phyloP scores from a whole-genome alignment of 176 grass and related monocot species.

The Phyllostachys edulis region DNA sequence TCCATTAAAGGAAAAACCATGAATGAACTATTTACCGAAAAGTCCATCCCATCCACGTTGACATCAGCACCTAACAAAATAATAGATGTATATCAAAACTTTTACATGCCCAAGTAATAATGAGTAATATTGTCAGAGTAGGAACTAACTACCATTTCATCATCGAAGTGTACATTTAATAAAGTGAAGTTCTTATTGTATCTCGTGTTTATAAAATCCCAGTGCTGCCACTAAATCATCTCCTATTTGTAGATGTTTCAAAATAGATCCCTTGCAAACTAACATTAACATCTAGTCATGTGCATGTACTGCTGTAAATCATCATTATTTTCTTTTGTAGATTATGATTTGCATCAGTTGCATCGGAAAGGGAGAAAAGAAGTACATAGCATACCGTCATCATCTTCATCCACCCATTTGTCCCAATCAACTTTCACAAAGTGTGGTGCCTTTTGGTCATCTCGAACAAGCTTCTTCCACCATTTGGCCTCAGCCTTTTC shows the following conservation, averaged over 20 bases:
- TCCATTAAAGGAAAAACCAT: neutral
- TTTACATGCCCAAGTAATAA: neutral
- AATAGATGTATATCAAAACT: conserved; percentile 6
- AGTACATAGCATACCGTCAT: conserved; percentile 55
- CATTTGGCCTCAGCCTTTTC: conserved; percentile 78
- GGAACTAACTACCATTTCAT: neutral
- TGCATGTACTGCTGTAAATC: neutral
- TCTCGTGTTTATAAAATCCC: neutral
- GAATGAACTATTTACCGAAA: conserved; percentile 50
- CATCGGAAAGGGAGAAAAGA: neutral
- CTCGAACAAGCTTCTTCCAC: conserved; percentile 83
- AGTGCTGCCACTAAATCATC: neutral
- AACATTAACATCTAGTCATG: neutral
- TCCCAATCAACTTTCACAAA: conserved; percentile 98
- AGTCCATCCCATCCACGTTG: conserved; percentile 94
- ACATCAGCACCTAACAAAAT: conserved; percentile 49
- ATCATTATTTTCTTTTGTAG: neutral
- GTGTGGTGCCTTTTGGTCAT: conserved; percentile 61
- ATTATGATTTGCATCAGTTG: neutral
- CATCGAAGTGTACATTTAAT: neutral
- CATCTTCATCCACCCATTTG: conserved; percentile 98
- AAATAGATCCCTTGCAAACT: neutral
- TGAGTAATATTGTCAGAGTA: neutral
- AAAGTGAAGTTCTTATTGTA: neutral
- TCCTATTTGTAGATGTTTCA: neutral